Percentiles rank a stretch among this genome's conserved stretches.
Conservation (phyloP, 192 early-diverging fungal species). For the Coemansia sp. region DNA sequence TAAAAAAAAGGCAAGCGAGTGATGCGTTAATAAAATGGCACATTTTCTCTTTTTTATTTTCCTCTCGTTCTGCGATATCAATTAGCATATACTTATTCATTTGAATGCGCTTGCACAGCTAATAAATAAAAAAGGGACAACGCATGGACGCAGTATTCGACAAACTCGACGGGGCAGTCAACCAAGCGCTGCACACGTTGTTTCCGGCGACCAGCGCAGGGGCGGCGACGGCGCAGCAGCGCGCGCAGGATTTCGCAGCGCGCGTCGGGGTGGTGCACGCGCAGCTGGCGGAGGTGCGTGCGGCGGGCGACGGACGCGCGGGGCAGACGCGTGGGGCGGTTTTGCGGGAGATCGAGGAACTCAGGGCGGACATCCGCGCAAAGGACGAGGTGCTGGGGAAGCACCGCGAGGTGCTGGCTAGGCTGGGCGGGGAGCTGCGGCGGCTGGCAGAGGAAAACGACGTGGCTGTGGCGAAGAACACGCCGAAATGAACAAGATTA, state of each 20-base stretch:
- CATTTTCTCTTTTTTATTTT: too few relatives aligned
- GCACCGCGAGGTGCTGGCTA: constrained; percentile 16
- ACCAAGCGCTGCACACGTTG: constrained; percentile 22
- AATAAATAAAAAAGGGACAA: too few relatives aligned
- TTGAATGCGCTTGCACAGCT: too few relatives aligned
- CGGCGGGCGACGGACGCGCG: constrained; percentile 11
- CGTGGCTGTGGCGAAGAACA: neutral
- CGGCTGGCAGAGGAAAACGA: constrained; percentile 19
- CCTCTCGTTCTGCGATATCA: too few relatives aligned
- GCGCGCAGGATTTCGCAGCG: constrained; percentile 36
- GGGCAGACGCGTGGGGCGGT: constrained; percentile 7
- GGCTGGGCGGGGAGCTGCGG: constrained; percentile 8
- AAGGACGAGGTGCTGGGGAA: constrained; percentile 31
- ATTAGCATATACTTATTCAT: too few relatives aligned
- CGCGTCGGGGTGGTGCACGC: constrained; percentile 18
- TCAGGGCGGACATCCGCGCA: constrained; percentile 28
- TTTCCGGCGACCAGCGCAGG: constrained; percentile 18
- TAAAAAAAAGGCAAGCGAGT: too few relatives aligned
- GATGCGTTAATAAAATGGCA: too few relatives aligned
- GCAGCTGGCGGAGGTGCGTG: constrained; percentile 32
- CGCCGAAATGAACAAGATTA: too few relatives aligned
- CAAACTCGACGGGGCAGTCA: constrained; percentile 33
- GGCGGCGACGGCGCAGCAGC: constrained; percentile 25
- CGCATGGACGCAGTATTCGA: constrained; percentile 38
- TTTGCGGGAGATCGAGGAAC: constrained; percentile 25